These are phyloP conservation scores for Schwanniomyces pseudopolymorphus DNA, from an alignment of 805 yeast genomes.

Conservation along the genomic window DNA sequence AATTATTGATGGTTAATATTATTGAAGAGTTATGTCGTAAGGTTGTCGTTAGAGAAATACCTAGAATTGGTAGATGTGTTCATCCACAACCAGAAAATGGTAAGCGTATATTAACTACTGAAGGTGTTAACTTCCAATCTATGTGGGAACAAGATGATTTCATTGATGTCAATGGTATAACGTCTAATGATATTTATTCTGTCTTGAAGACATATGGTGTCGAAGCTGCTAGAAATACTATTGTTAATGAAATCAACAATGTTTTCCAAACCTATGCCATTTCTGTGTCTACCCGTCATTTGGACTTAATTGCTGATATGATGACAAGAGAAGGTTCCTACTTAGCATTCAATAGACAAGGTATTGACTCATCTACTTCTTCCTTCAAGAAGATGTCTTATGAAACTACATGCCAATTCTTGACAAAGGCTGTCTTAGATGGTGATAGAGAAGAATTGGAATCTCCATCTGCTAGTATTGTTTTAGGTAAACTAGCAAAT, in stretches of 20 bases:
- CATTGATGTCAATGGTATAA: conserved; percentile 83
- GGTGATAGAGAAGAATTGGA: conserved; percentile 86
- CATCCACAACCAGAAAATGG: conserved; percentile 71
- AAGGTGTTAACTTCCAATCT: conserved; percentile 96
- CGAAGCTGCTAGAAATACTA: conserved; percentile 97
- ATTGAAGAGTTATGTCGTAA: conserved; percentile 88
- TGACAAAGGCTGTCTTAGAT: conserved; percentile 93
- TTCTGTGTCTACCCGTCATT: conserved; percentile 86
- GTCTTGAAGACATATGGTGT: conserved; percentile 93
- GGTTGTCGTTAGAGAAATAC: conserved; percentile 90
- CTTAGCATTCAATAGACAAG: conserved; percentile 96
- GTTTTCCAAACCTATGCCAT: conserved; percentile 97
- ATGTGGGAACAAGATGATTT: conserved; percentile 98
- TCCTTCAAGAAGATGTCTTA: conserved; percentile 98
- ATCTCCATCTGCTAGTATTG: conserved; percentile 91
- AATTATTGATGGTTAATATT: conserved; percentile 94
- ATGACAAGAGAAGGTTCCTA: conserved; percentile 99
- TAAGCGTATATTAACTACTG: conserved; percentile 81
- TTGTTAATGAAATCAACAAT: conserved; percentile 91
- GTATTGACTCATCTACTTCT: conserved; percentile 93
- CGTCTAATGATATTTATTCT: conserved; percentile 90
- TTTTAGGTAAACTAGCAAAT: conserved; percentile 82
- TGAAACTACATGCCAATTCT: conserved; percentile 96
- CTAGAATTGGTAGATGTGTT: conserved; percentile 88
- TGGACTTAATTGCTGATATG: conserved; percentile 96